Evolutionary conservation across 768 basidiomycete species (phyloP), one percentile per base, ranked within the genome.

Genomic region (Tephrocybe sp.): DNA sequence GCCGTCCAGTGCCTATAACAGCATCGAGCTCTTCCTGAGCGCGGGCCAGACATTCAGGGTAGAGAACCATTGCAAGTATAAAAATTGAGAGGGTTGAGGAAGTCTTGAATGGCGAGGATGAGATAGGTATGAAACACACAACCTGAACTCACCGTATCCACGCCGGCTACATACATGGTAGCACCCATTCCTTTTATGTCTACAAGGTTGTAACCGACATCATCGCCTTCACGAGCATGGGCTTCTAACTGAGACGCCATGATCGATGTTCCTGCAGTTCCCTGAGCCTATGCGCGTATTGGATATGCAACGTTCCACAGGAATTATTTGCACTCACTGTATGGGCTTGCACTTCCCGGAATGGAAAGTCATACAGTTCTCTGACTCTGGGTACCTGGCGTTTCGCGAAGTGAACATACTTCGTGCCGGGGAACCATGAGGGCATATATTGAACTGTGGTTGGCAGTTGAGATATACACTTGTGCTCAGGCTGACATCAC

Each of bases 21-120:
- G 43, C 45, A 53, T 71, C 67, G 4, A 70, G 56, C 53, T 68
- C 70, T 43, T 47, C 61, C 44, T 67, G 70, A 3, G 64, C 67
- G 38, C 59, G 52, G 21, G 17, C 48, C 41, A 68, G 68, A 9
- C 54, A 54, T 2, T 64, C 55, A 0, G 69, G 70, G 42, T 69
- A 51, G 12, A 65, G 52, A 6, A 60, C 56, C 66, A 71, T 65
- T n/a, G 63, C 65, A 2, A 68, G 51, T 14, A 71, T 24, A 48
- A 71, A 69, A 2, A 56, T 45, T 12, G 41, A 42, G n/a, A 58
- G 41, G 1, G 50, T 46, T 6, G 59, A 56, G n/a, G 49, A 7
- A 2, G 61, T 50, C 62, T 58, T 4, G 18, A 4, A 38, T 30
- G 20, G 32, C 43, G 21, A 26, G 39, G 15, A 17, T 41, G 4